Percentiles rank a stretch among this genome's conserved stretches.
Conservation (phyloP, 179 eudicot species). For the Heliamphora pulchella region DNA sequence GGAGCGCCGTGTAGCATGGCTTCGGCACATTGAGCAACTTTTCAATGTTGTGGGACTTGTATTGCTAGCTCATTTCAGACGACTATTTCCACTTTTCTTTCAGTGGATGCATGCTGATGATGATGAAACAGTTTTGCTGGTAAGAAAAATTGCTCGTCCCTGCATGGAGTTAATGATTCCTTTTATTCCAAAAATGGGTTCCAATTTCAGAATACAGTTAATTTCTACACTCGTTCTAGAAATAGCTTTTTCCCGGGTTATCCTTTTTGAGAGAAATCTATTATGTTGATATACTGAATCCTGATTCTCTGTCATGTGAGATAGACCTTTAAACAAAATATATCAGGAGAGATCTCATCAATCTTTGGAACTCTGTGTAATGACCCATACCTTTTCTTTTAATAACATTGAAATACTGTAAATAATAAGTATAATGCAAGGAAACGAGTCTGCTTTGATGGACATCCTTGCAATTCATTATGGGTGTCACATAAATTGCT, state of each 20-base stretch:
- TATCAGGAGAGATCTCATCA: constrained; percentile 2
- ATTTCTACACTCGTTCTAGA: background rate
- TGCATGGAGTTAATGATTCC: background rate
- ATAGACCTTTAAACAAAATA: background rate
- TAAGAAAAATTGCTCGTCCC: constrained; percentile 24
- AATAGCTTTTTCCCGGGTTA: constrained; percentile 2
- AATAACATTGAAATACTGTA: background rate
- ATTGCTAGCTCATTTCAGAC: constrained; percentile 80
- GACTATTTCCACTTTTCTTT: constrained; percentile 83
- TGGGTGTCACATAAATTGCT: constrained; percentile 9
- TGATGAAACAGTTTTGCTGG: constrained; percentile 81
- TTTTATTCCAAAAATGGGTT: background rate
- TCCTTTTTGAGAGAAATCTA: constrained; percentile 7
- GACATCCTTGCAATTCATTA: constrained; percentile 5
- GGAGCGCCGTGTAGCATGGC: constrained; percentile 84
- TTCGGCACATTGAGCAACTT: constrained; percentile 58
- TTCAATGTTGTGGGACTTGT: constrained; percentile 64
- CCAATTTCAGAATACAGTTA: background rate
- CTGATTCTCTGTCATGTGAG: constrained; percentile 9
- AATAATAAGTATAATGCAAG: background rate
- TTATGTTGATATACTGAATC: background rate
- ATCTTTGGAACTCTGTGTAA: background rate
- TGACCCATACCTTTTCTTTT: background rate
- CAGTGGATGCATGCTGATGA: constrained; percentile 97
- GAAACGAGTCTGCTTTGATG: background rate